phyloP scores from a whole-genome alignment of 306 rosid species.

The Lotus japonicus region DNA sequence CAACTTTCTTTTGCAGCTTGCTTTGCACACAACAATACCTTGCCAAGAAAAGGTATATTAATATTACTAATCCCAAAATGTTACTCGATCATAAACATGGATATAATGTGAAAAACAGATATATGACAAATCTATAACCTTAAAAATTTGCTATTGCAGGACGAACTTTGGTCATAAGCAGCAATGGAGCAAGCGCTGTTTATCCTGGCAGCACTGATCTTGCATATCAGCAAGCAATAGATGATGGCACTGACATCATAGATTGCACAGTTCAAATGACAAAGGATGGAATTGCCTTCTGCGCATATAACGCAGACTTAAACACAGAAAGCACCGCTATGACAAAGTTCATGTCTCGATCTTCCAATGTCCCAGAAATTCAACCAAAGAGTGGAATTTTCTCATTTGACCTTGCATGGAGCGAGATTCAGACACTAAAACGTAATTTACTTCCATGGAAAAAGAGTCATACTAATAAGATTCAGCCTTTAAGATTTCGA shows the following conservation, averaged over 20 bases:
- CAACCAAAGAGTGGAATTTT: slow-evolving; percentile 66
- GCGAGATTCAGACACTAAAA: slow-evolving; percentile 60
- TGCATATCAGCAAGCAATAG: slow-evolving; percentile 70
- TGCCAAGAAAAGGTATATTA: slow-evolving; percentile 47
- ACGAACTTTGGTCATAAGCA: slow-evolving; percentile 52
- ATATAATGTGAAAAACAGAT: background rate
- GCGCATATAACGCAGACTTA: slow-evolving; percentile 48
- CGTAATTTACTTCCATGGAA: slow-evolving; percentile 46
- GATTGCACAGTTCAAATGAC: slow-evolving; percentile 92
- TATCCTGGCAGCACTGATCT: slow-evolving; percentile 84
- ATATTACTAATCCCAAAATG: background rate
- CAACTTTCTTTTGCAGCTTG: slow-evolving; percentile 45
- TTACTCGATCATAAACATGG: background rate
- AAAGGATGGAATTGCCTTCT: slow-evolving; percentile 79
- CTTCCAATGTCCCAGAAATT: slow-evolving; percentile 55
- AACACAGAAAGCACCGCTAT: slow-evolving; percentile 41
- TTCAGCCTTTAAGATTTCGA: slow-evolving; percentile 4
- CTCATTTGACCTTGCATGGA: slow-evolving; percentile 80
- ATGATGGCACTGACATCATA: slow-evolving; percentile 71
- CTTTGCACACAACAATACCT: slow-evolving; percentile 44
- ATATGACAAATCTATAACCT: background rate
- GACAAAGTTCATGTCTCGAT: slow-evolving; percentile 40
- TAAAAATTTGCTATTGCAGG: slow-evolving; percentile 31
- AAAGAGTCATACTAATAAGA: background rate
- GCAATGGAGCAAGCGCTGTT: slow-evolving; percentile 76